Evolutionary conservation across 2,329 filamentous ascomycete genomes (phyloP).

Genomic region (Cercospora zeina): DNA sequence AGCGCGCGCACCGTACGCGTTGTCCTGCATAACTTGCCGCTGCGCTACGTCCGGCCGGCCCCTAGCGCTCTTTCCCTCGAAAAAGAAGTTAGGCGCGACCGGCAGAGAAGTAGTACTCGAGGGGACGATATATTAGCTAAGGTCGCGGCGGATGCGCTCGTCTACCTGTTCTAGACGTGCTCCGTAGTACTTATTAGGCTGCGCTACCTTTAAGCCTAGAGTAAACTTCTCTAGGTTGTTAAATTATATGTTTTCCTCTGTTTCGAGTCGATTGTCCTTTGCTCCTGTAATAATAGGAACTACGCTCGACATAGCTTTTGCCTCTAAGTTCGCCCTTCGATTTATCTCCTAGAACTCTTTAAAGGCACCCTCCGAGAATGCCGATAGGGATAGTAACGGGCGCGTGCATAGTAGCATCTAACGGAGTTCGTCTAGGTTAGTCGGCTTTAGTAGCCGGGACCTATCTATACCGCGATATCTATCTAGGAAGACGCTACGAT

Average conservation of each 20-base stretch:
- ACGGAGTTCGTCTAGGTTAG: too few species aligned
- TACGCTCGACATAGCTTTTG: too few species aligned
- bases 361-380: too few species aligned
- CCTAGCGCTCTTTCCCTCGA: constrained; percentile 7
- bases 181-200: not conserved
- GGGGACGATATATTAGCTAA: constrained; percentile 22
- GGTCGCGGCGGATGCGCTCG: constrained; percentile 2
- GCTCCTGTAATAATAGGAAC: too few species aligned
- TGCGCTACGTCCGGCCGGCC: not conserved
- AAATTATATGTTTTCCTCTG: not conserved
- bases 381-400: too few species aligned
- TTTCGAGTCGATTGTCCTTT: too few species aligned
- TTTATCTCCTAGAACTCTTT: too few species aligned
- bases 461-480: too few species aligned
- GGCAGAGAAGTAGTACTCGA: not conserved
- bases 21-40: constrained; percentile 4
- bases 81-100: constrained; percentile 6
- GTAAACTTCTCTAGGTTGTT: not conserved
- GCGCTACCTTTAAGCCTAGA: not conserved
- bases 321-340: too few species aligned
- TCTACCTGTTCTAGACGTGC: not conserved
- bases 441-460: too few species aligned
- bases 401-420: too few species aligned
- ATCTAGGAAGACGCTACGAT: too few species aligned
- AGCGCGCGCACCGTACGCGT: not conserved